Evolutionary conservation across 805 yeast species (phyloP).

Genomic region (Metschnikowia continentalis): DNA sequence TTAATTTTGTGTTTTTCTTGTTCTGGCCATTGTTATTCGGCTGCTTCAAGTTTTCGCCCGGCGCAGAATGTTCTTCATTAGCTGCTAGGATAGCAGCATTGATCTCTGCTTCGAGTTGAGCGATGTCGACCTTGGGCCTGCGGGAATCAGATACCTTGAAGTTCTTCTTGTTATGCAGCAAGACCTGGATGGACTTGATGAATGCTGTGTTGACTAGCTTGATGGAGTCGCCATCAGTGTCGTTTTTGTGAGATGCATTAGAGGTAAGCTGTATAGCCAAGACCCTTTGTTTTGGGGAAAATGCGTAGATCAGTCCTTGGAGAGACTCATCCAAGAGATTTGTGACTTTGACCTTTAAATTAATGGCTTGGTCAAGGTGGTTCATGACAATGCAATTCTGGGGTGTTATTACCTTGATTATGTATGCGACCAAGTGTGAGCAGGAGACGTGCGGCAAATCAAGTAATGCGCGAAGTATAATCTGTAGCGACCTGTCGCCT

Average conservation of each 20-base stretch:
- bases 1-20: conserved; percentile 7
- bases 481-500: neutral
- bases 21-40: neutral
- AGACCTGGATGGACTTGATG: conserved; percentile 43
- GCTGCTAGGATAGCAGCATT: conserved; percentile 4
- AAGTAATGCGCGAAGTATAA: neutral
- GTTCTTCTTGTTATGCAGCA: conserved; percentile 29
- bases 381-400: conserved; percentile 9
- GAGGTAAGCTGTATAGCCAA: conserved; percentile 25
- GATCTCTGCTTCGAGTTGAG: conserved; percentile 8
- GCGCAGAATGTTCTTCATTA: neutral
- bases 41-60: conserved; percentile 1
- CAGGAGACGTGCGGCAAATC: conserved; percentile 1
- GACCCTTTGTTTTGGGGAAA: conserved; percentile 47
- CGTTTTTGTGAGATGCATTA: neutral
- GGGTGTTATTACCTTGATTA: neutral
- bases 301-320: conserved; percentile 63
- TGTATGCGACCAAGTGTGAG: neutral
- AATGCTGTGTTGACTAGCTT: conserved; percentile 7
- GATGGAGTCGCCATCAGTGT: conserved; percentile 9
- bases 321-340: conserved; percentile 55
- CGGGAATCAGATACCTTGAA: conserved; percentile 19
- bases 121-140: conserved; percentile 8
- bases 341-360: conserved; percentile 50
- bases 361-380: conserved; percentile 15